phyloP scores from a whole-genome alignment of 257 asterid genomes.

The Coffea eugenioides region DNA sequence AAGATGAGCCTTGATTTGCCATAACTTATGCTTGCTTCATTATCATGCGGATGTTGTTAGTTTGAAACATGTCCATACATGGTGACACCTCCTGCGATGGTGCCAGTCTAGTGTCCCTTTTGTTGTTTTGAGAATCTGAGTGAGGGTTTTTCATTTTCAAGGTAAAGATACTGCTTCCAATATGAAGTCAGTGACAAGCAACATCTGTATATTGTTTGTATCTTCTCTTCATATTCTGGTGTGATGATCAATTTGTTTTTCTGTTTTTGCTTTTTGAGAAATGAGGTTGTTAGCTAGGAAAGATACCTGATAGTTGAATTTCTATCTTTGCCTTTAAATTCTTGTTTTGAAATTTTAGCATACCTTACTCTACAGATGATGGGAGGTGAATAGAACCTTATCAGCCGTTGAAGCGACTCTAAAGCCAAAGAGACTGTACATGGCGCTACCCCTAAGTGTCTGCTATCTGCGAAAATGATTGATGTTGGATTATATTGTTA shows the following conservation, averaged over 20 bases:
- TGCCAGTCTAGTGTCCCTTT: background rate
- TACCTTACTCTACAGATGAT: constrained; percentile 61
- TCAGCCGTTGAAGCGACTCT: background rate
- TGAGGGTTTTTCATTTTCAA: background rate
- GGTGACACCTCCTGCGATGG: background rate
- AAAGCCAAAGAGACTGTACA: no score
- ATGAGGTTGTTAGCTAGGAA: background rate
- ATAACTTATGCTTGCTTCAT: background rate
- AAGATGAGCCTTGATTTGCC: background rate
- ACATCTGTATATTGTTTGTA: background rate
- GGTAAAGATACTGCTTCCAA: background rate
- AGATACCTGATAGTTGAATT: background rate
- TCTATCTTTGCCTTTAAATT: background rate
- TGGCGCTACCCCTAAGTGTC: no score
- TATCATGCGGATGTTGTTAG: background rate
- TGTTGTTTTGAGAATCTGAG: constrained; percentile 4
- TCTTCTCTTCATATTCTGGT: background rate
- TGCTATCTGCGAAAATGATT: background rate
- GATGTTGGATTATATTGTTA: background rate
- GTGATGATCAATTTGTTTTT: background rate
- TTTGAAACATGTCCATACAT: no score
- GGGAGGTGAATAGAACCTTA: constrained; percentile 48
- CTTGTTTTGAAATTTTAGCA: constrained; percentile 2
- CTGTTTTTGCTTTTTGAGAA: background rate
- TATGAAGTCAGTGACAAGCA: background rate